Conservation (phyloP, 176 grass and related monocot species). For the Zoysia pacifica region DNA sequence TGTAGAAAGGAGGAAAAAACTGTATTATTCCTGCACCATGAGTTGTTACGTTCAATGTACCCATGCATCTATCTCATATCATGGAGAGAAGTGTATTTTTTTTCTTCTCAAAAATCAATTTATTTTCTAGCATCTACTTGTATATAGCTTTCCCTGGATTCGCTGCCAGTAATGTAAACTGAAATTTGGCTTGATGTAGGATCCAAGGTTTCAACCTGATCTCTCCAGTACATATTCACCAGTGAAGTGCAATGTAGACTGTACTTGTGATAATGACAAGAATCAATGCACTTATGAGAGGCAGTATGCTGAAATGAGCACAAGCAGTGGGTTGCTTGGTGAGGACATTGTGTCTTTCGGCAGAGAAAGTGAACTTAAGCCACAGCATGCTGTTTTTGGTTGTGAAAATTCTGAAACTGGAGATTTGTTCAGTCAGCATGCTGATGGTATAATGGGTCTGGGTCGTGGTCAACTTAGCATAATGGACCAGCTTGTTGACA, state of each 20-base stretch:
- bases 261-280: conserved; percentile 68
- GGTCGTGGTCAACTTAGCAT: conserved; percentile 94
- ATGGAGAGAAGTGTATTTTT: background rate
- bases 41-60: no score
- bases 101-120: conserved; percentile 8
- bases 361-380: conserved; percentile 79
- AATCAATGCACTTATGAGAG: conserved; percentile 92
- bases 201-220: conserved; percentile 94
- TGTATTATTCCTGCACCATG: no score
- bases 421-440: conserved; percentile 95
- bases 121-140: conserved; percentile 7
- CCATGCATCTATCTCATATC: background rate
- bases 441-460: conserved; percentile 98
- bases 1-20: no score
- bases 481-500: conserved; percentile 95
- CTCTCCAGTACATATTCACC: conserved; percentile 84
- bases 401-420: conserved; percentile 99
- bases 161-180: conserved; percentile 17
- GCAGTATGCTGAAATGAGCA: conserved; percentile 99
- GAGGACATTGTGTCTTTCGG: conserved; percentile 86
- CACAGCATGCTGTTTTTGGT: conserved; percentile 89
- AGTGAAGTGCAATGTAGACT: conserved; percentile 87
- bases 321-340: conserved; percentile 92
- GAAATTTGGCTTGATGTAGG: conserved; percentile 57
- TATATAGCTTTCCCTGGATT: conserved; percentile 2